These are phyloP conservation scores for Tephrocybe sp. DNA, from an alignment of 768 basidiomycete genomes.

Conservation along the genomic window DNA sequence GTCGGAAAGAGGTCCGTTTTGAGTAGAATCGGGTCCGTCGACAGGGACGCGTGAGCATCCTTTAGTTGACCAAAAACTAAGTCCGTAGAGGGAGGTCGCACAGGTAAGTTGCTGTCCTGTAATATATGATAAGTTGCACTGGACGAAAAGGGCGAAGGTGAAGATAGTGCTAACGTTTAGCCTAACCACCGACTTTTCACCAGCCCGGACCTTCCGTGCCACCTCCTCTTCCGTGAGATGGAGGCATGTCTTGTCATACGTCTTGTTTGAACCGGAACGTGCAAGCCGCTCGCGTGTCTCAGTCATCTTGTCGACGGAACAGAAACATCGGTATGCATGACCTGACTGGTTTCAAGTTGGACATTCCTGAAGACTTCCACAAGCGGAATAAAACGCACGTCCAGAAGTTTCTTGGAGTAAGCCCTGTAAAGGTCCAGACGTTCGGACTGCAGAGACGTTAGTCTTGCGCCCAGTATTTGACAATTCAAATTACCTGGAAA, in stretches of 20 bases:
- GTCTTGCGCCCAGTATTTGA: background rate
- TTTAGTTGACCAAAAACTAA: constrained; percentile 74
- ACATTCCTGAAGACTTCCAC: background rate
- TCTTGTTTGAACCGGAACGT: constrained; percentile 68
- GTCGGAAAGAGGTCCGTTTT: constrained; percentile 95
- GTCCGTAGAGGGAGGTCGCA: constrained; percentile 53
- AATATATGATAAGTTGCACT: background rate
- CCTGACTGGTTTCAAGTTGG: constrained; percentile 54
- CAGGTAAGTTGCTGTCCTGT: constrained; percentile 61
- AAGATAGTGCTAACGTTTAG: constrained; percentile 65
- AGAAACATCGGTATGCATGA: constrained; percentile 95
- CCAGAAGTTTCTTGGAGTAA: constrained; percentile 73
- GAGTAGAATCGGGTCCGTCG: constrained; percentile 88
- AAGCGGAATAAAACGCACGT: constrained; percentile 45
- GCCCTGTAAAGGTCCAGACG: constrained; percentile 80
- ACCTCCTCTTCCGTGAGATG: constrained; percentile 88
- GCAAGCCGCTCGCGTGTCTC: constrained; percentile 70
- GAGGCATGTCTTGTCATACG: constrained; percentile 89
- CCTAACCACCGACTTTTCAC: constrained; percentile 81
- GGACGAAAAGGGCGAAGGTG: background rate
- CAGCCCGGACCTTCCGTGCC: constrained; percentile 66
- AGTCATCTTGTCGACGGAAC: constrained; percentile 69
- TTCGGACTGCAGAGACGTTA: constrained; percentile 64
- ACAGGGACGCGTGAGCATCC: constrained; percentile 75
- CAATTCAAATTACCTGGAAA: constrained; percentile 59